phyloP scores from a whole-genome alignment of 2,329 filamentous ascomycete species.

The Paramyrothecium sp. region DNA sequence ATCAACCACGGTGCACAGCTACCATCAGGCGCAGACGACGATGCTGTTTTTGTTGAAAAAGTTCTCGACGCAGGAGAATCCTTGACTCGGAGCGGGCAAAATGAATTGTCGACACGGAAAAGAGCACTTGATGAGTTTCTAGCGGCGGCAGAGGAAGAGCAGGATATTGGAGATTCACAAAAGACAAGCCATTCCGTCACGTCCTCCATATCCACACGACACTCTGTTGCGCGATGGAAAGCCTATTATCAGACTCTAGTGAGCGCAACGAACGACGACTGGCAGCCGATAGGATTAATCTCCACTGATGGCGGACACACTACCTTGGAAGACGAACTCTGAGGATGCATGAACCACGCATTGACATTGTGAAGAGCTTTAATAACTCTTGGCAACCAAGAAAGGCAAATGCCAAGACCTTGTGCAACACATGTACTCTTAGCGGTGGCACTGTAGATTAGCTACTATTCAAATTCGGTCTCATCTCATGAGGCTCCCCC shows the following conservation, averaged over 20 bases:
- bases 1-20: no score
- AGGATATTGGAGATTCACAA: slow-evolving; percentile 4
- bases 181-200: slow-evolving; percentile 8
- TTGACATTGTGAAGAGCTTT: background rate
- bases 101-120: slow-evolving; percentile 10
- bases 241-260: slow-evolving; percentile 31
- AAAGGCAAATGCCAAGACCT: background rate
- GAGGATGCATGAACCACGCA: background rate
- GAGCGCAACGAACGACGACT: slow-evolving; percentile 22
- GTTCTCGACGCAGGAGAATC: no score
- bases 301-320: slow-evolving; percentile 33
- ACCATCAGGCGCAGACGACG: no score
- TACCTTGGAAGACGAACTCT: slow-evolving; percentile 29
- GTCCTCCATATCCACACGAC: slow-evolving; percentile 10
- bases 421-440: background rate
- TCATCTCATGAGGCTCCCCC: no score
- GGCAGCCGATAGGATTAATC: slow-evolving; percentile 29
- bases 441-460: no score
- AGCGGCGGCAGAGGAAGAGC: background rate
- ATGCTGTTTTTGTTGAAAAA: no score
- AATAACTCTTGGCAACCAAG: no score
- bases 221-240: slow-evolving; percentile 24
- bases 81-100: background rate
- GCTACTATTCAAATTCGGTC: no score
- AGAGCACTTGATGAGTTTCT: slow-evolving; percentile 14